Percentiles rank a stretch among this genome's conserved stretches.
These are phyloP conservation scores for Xylaria sp. DNA, from an alignment of 2,329 filamentous ascomycete species.

Conservation along the genomic window DNA sequence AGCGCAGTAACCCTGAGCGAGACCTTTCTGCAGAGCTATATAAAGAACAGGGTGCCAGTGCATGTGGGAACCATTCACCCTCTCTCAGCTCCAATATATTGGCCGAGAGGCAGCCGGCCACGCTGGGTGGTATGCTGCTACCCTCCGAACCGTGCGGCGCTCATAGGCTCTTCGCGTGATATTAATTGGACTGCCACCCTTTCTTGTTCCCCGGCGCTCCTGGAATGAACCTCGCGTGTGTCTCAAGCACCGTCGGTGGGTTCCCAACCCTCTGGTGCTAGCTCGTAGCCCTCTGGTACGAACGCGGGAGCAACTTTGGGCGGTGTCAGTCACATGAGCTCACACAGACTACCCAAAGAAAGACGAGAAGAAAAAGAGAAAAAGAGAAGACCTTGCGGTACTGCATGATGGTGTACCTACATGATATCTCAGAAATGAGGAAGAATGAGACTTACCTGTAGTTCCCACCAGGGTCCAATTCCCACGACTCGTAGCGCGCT, in stretches of 20 bases:
- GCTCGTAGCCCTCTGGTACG: slow-evolving; percentile 42
- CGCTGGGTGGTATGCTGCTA: slow-evolving; percentile 10
- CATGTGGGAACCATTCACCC: background rate
- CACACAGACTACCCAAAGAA: background rate
- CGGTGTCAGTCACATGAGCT: slow-evolving; percentile 3
- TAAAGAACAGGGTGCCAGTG: slow-evolving; percentile 11
- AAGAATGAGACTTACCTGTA: slow-evolving; percentile 45
- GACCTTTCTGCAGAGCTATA: background rate
- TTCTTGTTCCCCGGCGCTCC: background rate
- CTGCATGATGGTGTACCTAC: background rate
- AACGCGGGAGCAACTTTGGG: slow-evolving; percentile 47
- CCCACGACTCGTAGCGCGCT: slow-evolving; percentile 58
- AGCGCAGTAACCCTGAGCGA: slow-evolving; percentile 3
- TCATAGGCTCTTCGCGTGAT: background rate
- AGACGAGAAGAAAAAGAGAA: background rate
- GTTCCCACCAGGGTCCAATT: slow-evolving; percentile 62
- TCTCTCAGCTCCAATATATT: slow-evolving; percentile 5
- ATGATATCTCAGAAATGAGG: background rate
- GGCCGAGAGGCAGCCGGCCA: slow-evolving; percentile 5
- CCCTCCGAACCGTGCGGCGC: slow-evolving; percentile 12
- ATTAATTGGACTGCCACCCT: slow-evolving; percentile 10
- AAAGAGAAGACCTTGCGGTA: background rate
- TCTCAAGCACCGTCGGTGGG: slow-evolving; percentile 34
- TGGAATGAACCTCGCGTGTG: background rate
- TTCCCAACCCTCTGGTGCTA: slow-evolving; percentile 44